Conservation (phyloP, 805 yeast species). For the Scheffersomyces stipitis region DNA sequence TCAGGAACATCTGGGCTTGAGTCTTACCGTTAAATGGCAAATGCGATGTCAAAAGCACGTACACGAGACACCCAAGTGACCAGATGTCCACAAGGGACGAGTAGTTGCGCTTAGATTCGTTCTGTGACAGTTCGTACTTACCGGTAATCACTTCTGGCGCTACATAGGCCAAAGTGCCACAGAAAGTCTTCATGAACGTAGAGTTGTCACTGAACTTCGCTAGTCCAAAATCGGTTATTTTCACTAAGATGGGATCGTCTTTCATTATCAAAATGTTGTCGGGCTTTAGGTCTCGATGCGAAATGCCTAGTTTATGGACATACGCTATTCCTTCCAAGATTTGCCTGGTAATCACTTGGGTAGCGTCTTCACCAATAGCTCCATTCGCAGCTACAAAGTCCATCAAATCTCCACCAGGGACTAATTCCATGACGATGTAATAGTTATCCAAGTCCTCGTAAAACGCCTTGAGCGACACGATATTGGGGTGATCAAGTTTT, state of each 20-base stretch:
- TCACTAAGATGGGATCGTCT: conserved; percentile 88
- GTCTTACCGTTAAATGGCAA: conserved; percentile 93
- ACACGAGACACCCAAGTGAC: conserved; percentile 94
- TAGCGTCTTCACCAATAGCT: conserved; percentile 86
- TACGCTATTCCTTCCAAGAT: conserved; percentile 80
- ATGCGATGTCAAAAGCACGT: conserved; percentile 89
- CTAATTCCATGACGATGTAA: conserved; percentile 92
- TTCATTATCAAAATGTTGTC: conserved; percentile 89
- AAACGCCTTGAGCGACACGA: conserved; percentile 78
- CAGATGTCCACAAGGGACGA: conserved; percentile 94
- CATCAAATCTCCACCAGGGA: conserved; percentile 97
- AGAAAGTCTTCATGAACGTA: conserved; percentile 89
- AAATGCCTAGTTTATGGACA: conserved; percentile 85
- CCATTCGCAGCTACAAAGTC: conserved; percentile 94
- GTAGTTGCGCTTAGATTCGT: conserved; percentile 44
- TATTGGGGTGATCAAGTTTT: conserved; percentile 77
- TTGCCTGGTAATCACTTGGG: conserved; percentile 82
- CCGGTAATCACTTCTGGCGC: conserved; percentile 89
- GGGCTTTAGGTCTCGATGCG: conserved; percentile 96
- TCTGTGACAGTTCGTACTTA: conserved; percentile 43
- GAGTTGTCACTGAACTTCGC: conserved; percentile 87
- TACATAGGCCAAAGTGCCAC: conserved; percentile 95
- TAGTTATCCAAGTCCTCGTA: conserved; percentile 80
- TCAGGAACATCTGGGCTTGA: conserved; percentile 78
- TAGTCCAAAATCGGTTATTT: conserved; percentile 93